These are phyloP conservation scores for Naematelia aurantialba DNA, from an alignment of 768 basidiomycete genomes.

Conservation along the genomic window DNA sequence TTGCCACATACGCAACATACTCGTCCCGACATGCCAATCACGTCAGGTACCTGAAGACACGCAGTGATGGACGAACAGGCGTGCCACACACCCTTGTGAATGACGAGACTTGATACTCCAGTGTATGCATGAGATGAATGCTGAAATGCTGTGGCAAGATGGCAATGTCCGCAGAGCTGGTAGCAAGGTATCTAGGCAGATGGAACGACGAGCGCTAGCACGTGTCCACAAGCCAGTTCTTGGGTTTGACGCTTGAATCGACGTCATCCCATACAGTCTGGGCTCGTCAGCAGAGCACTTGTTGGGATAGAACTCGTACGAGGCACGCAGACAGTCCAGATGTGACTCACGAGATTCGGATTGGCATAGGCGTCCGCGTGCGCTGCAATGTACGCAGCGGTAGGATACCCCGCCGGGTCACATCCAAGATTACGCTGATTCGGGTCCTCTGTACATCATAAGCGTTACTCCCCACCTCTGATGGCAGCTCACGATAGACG, in stretches of 20 bases:
- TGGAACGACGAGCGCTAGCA: slow-evolving; percentile 20
- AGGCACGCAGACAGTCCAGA: too few species aligned
- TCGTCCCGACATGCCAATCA: too few species aligned
- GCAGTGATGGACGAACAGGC: too few species aligned
- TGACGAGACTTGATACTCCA: too few species aligned
- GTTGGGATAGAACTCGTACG: not conserved
- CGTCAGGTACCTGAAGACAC: too few species aligned
- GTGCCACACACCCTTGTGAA: too few species aligned
- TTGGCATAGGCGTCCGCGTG: slow-evolving; percentile 41
- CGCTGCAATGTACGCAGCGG: slow-evolving; percentile 65
- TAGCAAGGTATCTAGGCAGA: not conserved
- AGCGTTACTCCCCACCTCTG: not conserved
- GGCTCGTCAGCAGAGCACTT: not conserved
- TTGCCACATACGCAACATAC: too few species aligned
- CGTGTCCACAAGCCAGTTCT: slow-evolving; percentile 40
- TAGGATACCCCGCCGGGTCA: slow-evolving; percentile 74
- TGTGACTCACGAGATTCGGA: slow-evolving; percentile 47
- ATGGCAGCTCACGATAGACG: slow-evolving; percentile 66
- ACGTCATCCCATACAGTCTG: slow-evolving; percentile 36
- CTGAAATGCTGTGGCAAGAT: not conserved
- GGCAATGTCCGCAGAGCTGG: not conserved
- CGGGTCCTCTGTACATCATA: slow-evolving; percentile 38
- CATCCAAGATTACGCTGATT: slow-evolving; percentile 68
- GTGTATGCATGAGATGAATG: not conserved
- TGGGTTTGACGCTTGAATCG: slow-evolving; percentile 28